phyloP scores from a whole-genome alignment of 2,329 filamentous ascomycete species.

The Xylariaceae sp. region DNA sequence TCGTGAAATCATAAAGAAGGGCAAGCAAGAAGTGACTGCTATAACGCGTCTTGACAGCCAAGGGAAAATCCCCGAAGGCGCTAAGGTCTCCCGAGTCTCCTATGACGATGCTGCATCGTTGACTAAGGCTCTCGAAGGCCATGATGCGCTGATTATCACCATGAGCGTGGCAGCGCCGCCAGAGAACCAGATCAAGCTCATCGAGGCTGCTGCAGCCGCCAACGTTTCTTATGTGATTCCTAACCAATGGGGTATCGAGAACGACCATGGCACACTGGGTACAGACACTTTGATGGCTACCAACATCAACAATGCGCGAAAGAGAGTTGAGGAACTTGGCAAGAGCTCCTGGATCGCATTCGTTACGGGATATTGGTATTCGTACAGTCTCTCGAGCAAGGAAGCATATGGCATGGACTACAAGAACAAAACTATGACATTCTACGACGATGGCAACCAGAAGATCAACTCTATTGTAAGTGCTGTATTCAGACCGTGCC shows the following conservation, averaged over 20 bases:
- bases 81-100: constrained; percentile 41
- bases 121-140: constrained; percentile 48
- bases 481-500: not conserved
- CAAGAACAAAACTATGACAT: constrained; percentile 36
- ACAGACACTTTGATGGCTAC: constrained; percentile 31
- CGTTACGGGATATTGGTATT: constrained; percentile 52
- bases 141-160: constrained; percentile 59
- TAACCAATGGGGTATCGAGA: constrained; percentile 46
- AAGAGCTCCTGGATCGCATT: constrained; percentile 44
- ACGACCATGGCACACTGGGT: constrained; percentile 37
- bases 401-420: constrained; percentile 50
- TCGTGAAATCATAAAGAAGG: constrained; percentile 41
- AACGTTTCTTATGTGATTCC: constrained; percentile 56
- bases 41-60: constrained; percentile 44
- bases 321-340: constrained; percentile 40
- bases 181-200: constrained; percentile 47
- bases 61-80: constrained; percentile 42
- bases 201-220: constrained; percentile 54
- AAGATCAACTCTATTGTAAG: constrained; percentile 56
- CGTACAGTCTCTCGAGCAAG: constrained; percentile 45
- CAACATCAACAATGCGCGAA: constrained; percentile 19
- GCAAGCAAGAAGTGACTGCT: constrained; percentile 51
- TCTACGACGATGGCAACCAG: constrained; percentile 57
- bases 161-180: constrained; percentile 41
- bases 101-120: constrained; percentile 44